These are phyloP conservation scores for Kodamaea sp. DNA, from an alignment of 1,139 yeast genomes.

Conservation along the genomic window DNA sequence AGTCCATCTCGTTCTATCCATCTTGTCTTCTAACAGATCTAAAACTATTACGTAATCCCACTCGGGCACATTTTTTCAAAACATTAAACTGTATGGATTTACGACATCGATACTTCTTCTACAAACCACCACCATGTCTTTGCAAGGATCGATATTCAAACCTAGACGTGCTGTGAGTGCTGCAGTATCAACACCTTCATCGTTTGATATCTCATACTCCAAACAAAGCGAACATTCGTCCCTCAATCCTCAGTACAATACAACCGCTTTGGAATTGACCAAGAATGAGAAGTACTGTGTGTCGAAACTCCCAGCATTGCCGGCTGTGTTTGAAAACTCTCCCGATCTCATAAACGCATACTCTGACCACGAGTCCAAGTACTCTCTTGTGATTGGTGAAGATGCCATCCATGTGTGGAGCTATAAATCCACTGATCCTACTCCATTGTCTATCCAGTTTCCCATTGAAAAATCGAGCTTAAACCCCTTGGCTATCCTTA, in stretches of 20 bases:
- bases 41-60: slow-evolving; percentile 4
- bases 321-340: slow-evolving; percentile 36
- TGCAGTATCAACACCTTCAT: slow-evolving; percentile 1
- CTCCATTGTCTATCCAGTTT: slow-evolving; percentile 58
- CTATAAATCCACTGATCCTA: slow-evolving; percentile 58
- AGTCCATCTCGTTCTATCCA: too few species aligned
- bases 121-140: slow-evolving; percentile 8
- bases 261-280: slow-evolving; percentile 49
- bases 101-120: slow-evolving; percentile 3
- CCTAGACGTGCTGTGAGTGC: slow-evolving; percentile 8
- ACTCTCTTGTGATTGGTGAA: slow-evolving; percentile 55
- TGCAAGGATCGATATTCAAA: slow-evolving; percentile 10
- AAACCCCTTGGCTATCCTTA: slow-evolving; percentile 60
- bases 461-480: slow-evolving; percentile 25
- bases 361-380: slow-evolving; percentile 54
- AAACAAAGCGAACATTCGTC: background rate
- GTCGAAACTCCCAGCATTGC: slow-evolving; percentile 59
- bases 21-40: too few species aligned
- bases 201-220: background rate
- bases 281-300: slow-evolving; percentile 62
- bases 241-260: slow-evolving; percentile 2
- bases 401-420: slow-evolving; percentile 68
- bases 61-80: too few species aligned
- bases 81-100: too few species aligned
- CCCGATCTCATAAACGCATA: slow-evolving; percentile 42